Conservation (phyloP, 2,329 filamentous ascomycete species). For the Aspergillus luchuensis region DNA sequence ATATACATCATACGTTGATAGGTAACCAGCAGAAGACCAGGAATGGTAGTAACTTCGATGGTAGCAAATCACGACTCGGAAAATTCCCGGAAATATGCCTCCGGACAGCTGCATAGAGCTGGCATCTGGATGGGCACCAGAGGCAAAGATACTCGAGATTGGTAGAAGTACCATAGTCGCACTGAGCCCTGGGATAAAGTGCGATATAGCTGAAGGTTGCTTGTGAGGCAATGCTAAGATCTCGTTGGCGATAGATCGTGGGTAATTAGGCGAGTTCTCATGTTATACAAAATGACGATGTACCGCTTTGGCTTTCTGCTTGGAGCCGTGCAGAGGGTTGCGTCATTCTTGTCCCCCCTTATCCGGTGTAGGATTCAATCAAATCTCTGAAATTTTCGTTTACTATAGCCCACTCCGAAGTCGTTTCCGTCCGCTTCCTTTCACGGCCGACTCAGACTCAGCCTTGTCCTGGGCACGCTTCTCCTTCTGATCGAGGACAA, state of each 20-base stretch:
- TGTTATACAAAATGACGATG: not conserved
- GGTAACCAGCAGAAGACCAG: too few relatives aligned
- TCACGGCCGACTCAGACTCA: slow-evolving; percentile 38
- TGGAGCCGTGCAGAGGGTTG: not conserved
- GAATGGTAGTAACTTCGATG: too few relatives aligned
- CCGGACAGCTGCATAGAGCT: too few relatives aligned
- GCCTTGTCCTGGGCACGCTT: slow-evolving; percentile 41
- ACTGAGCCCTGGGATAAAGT: not conserved
- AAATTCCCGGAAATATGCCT: not conserved
- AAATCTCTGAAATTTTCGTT: not conserved
- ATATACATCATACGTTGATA: too few relatives aligned
- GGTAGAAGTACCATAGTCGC: not conserved
- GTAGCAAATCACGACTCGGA: not conserved
- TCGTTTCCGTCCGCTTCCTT: slow-evolving; percentile 45
- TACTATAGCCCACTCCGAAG: slow-evolving; percentile 30
- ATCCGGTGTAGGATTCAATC: not conserved
- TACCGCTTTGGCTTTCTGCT: not conserved
- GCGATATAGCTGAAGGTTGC: not conserved
- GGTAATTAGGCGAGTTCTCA: not conserved
- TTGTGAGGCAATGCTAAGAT: not conserved
- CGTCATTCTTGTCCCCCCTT: not conserved
- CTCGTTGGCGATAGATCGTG: not conserved
- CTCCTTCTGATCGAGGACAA: slow-evolving; percentile 50
- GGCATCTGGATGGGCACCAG: not conserved
- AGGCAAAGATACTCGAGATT: not conserved